These are phyloP conservation scores for Raphanus hybrid DNA, from an alignment of 441 rosid species.

Conservation along the genomic window DNA sequence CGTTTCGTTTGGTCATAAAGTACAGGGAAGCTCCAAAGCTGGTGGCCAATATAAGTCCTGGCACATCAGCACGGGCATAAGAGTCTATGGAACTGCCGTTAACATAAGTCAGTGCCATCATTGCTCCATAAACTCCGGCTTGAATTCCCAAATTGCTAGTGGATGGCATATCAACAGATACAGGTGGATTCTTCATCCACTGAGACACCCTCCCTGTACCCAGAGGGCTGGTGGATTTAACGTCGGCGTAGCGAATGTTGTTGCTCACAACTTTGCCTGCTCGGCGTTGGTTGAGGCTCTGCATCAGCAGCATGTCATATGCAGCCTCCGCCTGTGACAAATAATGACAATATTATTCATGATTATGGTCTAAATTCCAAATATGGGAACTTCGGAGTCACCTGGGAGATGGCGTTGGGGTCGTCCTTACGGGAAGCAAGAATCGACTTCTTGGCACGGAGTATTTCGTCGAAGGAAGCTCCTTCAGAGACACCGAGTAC, in stretches of 20 bases:
- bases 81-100: conserved; percentile 65
- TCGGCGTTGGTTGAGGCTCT: conserved; percentile 86
- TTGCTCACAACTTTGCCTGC: conserved; percentile 83
- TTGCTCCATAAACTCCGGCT: conserved; percentile 90
- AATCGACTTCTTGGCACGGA: conserved; percentile 88
- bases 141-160: conserved; percentile 72
- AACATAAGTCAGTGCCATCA: conserved; percentile 80
- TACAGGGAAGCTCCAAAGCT: conserved; percentile 94
- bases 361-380: not conserved
- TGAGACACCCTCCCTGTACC: conserved; percentile 66
- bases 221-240: conserved; percentile 60
- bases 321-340: conserved; percentile 86
- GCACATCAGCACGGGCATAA: conserved; percentile 78
- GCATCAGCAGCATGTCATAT: conserved; percentile 96
- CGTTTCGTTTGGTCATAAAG: conserved; percentile 84
- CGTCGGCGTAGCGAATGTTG: conserved; percentile 90
- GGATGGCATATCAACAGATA: conserved; percentile 76
- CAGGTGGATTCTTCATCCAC: conserved; percentile 75
- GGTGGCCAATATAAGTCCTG: conserved; percentile 76
- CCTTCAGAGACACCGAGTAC: conserved; percentile 92
- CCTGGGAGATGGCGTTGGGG: conserved; percentile 83
- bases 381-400: conserved; percentile 31
- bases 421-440: conserved; percentile 79
- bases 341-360: not conserved
- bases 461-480: conserved; percentile 92